Base-by-base conservation (phyloP, 1,284 basidiomycete species). In the Malassezia brasiliensis region DNA sequence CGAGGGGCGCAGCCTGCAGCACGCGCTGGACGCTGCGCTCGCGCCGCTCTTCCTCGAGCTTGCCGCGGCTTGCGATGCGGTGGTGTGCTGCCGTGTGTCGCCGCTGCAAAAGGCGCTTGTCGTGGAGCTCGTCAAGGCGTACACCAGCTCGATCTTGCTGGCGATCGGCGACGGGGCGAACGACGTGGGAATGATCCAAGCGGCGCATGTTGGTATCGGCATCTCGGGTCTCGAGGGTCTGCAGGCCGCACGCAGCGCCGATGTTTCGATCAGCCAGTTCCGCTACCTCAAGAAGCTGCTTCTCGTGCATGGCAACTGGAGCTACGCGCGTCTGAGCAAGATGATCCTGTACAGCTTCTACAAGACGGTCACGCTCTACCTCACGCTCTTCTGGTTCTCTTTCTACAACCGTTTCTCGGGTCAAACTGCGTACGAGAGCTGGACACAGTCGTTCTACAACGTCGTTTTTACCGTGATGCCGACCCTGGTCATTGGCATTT, bases 371-470 rank as follows among this genome's bases (percentile, higher is more conserved):
- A 87, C 87, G 39, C 81, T 98, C 19, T 96, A 96, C 76, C 88
- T 96, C 85, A 96, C 90, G 39, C 86, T 91, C 61, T 96, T 96
- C 76, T 96, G 90, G 93, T 98, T 85, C 76, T 96, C 94, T n/a
- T 73, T 74, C 57, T 69, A 74, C 48, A 69, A 38, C 91, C 94
- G 80, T 86, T 98, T 96, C 77, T 96, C 91, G 2, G 94, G 93
- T 19, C 93, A 98, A 77, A 91, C 96, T 62, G 86, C 90, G 46
- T 94, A 91, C 75, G 94, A 98, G 78, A 94, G 90, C 19, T 98
- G 94, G 94, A 94, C 93, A 5, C 83, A 98, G 69, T 93, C 77
- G 44, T 77, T 78, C 61, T 76, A 76, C 65, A 76, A 76, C 46
- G 74, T 76, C 48, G 58, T 74, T 44, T 76, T 76, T 46, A 76